A percentile compares a stretch with the other conserved stretches of the same genome.
Evolutionary conservation across 441 rosid species (phyloP).

Genomic region (Populus trichocarpa): DNA sequence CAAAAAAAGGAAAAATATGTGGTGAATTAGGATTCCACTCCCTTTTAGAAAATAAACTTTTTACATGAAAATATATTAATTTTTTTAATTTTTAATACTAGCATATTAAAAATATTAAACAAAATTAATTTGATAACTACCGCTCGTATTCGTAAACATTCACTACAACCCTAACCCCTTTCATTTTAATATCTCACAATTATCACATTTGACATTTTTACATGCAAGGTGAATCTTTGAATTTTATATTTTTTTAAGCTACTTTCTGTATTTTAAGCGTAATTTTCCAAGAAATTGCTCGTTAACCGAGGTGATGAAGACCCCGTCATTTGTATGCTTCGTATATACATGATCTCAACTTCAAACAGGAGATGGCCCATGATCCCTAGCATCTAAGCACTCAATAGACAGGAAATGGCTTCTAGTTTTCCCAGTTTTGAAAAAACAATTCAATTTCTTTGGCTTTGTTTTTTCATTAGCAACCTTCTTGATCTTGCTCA

Average conservation of each 20-base stretch:
- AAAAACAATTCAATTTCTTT: slow-evolving; percentile 11
- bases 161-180: too few relatives aligned
- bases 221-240: neutral
- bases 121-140: too few relatives aligned
- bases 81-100: too few relatives aligned
- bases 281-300: slow-evolving; percentile 1
- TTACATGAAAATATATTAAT: too few relatives aligned
- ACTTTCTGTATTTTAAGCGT: neutral
- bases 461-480: slow-evolving; percentile 1
- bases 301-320: neutral
- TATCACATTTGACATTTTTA: neutral
- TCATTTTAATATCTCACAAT: neutral
- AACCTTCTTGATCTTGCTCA: slow-evolving; percentile 13
- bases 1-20: too few relatives aligned
- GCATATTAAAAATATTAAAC: too few relatives aligned
- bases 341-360: neutral
- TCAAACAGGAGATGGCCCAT: neutral
- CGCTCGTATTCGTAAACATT: too few relatives aligned
- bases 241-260: neutral
- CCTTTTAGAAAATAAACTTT: too few relatives aligned
- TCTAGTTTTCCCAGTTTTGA: neutral
- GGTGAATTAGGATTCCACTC: too few relatives aligned
- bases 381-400: neutral
- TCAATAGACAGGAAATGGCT: slow-evolving; percentile 14
- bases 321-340: neutral